Conservation (phyloP, 2,329 filamentous ascomycete species). For the Grosmannia penicillata region DNA sequence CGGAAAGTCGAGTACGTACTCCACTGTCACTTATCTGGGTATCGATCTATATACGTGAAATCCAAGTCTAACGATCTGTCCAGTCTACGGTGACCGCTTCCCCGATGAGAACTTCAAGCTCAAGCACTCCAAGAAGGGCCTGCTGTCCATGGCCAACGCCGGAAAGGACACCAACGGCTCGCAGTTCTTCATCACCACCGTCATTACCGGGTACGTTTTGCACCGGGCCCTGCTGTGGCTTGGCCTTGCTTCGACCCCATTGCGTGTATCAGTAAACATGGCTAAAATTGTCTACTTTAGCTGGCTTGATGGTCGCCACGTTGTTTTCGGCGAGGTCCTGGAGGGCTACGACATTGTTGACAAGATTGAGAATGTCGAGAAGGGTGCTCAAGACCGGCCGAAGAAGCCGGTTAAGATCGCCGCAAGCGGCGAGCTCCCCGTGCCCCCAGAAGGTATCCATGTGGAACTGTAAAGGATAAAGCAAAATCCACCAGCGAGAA, state of each 20-base stretch:
- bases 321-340: slow-evolving; percentile 79
- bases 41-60: no score
- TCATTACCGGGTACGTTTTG: slow-evolving; percentile 55
- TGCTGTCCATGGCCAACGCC: slow-evolving; percentile 75
- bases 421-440: slow-evolving; percentile 72
- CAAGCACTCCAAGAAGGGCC: slow-evolving; percentile 75
- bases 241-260: background rate
- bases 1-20: slow-evolving; percentile 64
- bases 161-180: slow-evolving; percentile 78
- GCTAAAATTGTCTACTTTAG: slow-evolving; percentile 21
- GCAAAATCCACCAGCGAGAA: slow-evolving; percentile 1
- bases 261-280: background rate
- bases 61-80: background rate
- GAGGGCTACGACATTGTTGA: slow-evolving; percentile 73
- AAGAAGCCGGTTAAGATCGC: slow-evolving; percentile 55
- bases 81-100: slow-evolving; percentile 73
- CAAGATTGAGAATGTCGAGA: slow-evolving; percentile 61
- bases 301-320: slow-evolving; percentile 73
- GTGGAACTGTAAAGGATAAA: slow-evolving; percentile 54
- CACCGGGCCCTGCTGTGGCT: background rate
- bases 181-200: slow-evolving; percentile 85
- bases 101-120: slow-evolving; percentile 90
- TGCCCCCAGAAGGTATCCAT: slow-evolving; percentile 85
- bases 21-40: no score
- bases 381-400: slow-evolving; percentile 54